Evolutionary conservation across 768 basidiomycete genomes (phyloP).

Genomic region (Leccinum imitatum): DNA sequence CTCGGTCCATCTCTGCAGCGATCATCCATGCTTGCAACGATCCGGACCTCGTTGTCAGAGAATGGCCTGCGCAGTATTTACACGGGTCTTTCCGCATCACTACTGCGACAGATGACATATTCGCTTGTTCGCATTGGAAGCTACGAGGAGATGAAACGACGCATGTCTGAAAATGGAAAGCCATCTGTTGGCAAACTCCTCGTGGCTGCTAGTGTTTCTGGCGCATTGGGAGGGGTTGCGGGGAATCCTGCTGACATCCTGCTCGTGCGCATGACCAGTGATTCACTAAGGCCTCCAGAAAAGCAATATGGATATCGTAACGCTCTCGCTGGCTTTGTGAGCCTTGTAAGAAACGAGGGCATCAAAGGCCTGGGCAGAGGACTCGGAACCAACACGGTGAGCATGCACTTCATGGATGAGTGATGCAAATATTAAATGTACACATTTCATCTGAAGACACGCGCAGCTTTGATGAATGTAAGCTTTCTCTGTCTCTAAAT

Average conservation of each 20-base stretch:
- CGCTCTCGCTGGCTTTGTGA: slow-evolving; percentile 69
- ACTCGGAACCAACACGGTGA: slow-evolving; percentile 73
- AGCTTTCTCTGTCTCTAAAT: slow-evolving; percentile 19
- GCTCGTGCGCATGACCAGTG: slow-evolving; percentile 86
- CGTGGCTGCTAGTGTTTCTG: slow-evolving; percentile 66
- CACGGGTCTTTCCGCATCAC: slow-evolving; percentile 77
- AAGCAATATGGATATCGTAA: slow-evolving; percentile 78
- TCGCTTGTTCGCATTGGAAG: slow-evolving; percentile 81
- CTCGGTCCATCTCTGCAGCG: slow-evolving; percentile 48
- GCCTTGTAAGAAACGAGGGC: slow-evolving; percentile 69
- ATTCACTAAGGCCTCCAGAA: slow-evolving; percentile 70
- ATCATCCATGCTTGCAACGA: slow-evolving; percentile 64
- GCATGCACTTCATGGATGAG: slow-evolving; percentile 20
- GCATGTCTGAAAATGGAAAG: slow-evolving; percentile 48
- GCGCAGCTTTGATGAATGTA: slow-evolving; percentile 78
- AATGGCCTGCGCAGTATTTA: slow-evolving; percentile 76
- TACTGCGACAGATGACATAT: slow-evolving; percentile 90
- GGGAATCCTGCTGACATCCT: slow-evolving; percentile 82
- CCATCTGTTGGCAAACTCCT: slow-evolving; percentile 58
- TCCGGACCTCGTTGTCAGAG: slow-evolving; percentile 61
- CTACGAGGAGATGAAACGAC: slow-evolving; percentile 74
- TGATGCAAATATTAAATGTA: slow-evolving; percentile 10
- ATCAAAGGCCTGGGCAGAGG: slow-evolving; percentile 67
- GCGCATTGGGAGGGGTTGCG: slow-evolving; percentile 77
- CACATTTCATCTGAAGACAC: slow-evolving; percentile 35